Base-by-base conservation (phyloP, 2,329 filamentous ascomycete species). In the Raffaelea albimanens region DNA sequence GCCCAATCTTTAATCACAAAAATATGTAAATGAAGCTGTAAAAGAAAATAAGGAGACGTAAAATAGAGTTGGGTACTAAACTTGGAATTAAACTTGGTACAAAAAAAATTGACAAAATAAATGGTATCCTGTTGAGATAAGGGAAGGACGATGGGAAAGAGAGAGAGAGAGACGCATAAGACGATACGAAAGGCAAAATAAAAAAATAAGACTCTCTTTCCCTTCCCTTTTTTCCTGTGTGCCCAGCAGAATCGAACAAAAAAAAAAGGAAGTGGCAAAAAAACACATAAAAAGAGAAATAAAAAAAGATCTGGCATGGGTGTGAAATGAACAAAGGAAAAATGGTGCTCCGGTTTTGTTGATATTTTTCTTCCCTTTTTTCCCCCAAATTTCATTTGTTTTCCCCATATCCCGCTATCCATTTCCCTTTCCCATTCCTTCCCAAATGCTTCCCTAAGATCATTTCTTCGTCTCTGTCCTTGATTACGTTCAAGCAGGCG, bases 401-500 rank as follows among this genome's bases (percentile, higher is more conserved):
- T 34, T 16, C 18, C 34, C 18, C 34, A 8, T 19, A 23, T 25
- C 22, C 20, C 34, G 33, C n/a, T 21, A 23, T 44, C 39, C 43
- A 14, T 21, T 23, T 40, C 31, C 23, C 42, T 34, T 44, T 11
- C n/a, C n/a, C n/a, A n/a, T n/a, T n/a, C n/a, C n/a, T n/a, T n/a
- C n/a, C n/a, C n/a, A n/a, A n/a, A n/a, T n/a, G n/a, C n/a, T n/a
- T n/a, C n/a, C n/a, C n/a, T n/a, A n/a, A n/a, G n/a, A n/a, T 25
- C 8, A 5, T 40, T 40, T 21, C 18, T 20, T 40, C 39, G 9
- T 20, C 39, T 14, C 39, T 11, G 10, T 23, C 38, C 7, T 36
- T 20, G 16, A n/a, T 31, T 10, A 11, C 20, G 9, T 3, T 46
- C 39, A 60, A 14, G 48, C 49, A 5, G 67, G 66, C 19, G 67